Percentiles rank a stretch among this genome's conserved stretches.
Evolutionary conservation across 163 green algal species (phyloP).

Genomic region (Picocystis sp.): DNA sequence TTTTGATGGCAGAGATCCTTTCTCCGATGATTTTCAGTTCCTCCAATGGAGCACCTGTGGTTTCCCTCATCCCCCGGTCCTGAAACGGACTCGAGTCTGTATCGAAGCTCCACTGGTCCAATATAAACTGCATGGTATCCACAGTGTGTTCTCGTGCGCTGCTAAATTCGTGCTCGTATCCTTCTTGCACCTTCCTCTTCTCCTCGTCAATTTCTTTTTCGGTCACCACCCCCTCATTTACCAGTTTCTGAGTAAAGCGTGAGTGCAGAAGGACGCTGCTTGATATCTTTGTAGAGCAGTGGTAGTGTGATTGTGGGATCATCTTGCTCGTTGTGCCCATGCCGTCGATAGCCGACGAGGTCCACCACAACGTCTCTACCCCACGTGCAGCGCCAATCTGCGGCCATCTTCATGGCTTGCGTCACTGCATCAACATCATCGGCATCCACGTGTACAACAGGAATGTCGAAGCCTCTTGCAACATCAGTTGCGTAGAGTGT

Average conservation of each 20-base stretch:
- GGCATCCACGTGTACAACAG: constrained; percentile 50
- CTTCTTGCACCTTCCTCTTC: background rate
- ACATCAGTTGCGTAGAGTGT: constrained; percentile 44
- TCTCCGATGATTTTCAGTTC: no score
- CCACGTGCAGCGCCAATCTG: constrained; percentile 37
- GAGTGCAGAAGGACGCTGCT: constrained; percentile 24
- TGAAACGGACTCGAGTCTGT: no score
- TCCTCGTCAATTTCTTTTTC: constrained; percentile 18
- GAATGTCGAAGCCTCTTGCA: constrained; percentile 23
- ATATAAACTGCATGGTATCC: no score
- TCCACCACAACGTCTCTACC: constrained; percentile 53
- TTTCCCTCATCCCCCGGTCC: no score
- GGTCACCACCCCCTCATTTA: constrained; percentile 18
- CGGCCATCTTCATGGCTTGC: constrained; percentile 33
- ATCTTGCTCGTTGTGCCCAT: constrained; percentile 65
- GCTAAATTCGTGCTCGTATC: constrained; percentile 13
- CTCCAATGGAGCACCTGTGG: no score
- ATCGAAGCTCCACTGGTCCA: no score
- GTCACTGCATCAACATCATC: constrained; percentile 63
- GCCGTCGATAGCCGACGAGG: constrained; percentile 42
- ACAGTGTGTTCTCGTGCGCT: no score
- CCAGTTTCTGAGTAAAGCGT: constrained; percentile 27
- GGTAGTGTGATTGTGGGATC: constrained; percentile 32
- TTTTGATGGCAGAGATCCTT: no score
- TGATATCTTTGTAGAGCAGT: constrained; percentile 33